Evolutionary conservation across 352 stramenopile species (phyloP), one percentile per base, ranked within the genome.

Genomic region (Phytophthora fragariae): DNA sequence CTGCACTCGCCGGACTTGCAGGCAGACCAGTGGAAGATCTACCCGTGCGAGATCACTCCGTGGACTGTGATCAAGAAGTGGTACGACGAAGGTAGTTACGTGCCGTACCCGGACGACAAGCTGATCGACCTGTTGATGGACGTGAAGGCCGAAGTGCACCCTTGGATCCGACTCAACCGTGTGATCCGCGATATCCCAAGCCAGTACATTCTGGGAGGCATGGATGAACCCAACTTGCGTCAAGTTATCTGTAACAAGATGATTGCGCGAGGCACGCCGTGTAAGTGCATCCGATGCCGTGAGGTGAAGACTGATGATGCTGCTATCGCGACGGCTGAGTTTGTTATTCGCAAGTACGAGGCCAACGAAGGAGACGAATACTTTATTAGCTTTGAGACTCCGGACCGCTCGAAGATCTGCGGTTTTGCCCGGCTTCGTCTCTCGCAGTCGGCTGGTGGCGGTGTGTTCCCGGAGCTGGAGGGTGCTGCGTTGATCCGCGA

Each of bases 11-110:
- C 90, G 7, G 80, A 97, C 60, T 80, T 98, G n/a, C 93, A 98
- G 71, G 92, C 93, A 1, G 94, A 98, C 65, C 93, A 98, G 77
- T 98, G 93, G 94, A 98, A 98, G 83, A 98, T 98, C 76, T 98
- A 98, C 37, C 94, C 94, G 49, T 98, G 92, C 73, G 93, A 97
- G 75, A 93, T 98, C 62, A 97, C 92, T 29, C 92, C 92, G 1
- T 98, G 91, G 91, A 95, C 89, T 1, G 86, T 97, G 31, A 97
- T 97, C 60, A 97, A 97, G 76, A 94, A 94, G 75, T 97, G 90
- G 90, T 98, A 93, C 52, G 90, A 98, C 37, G 81, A 84, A 68
- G 93, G 93, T 15, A 83, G 76, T 31, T 98, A 97, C 78, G 81
- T 95, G 19, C 94, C 94, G 44, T 98, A 98, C 74, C 57, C 79